Evolutionary conservation across 257 asterid species (phyloP), one percentile per base, ranked within the genome.

Genomic region (Nicotiana knightiana): DNA sequence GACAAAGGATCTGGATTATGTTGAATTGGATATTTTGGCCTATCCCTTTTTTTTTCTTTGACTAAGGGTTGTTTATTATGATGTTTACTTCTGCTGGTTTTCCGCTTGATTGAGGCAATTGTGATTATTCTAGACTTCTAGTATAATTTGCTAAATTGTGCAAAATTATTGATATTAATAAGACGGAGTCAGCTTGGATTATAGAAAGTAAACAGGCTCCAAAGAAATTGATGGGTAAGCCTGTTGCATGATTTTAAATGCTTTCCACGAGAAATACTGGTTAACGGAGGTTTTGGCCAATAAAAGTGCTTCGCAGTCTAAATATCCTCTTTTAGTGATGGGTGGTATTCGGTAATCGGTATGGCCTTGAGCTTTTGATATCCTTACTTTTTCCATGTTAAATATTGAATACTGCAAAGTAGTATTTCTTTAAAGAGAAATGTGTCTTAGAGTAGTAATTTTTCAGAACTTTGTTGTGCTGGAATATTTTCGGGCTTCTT

Each of bases 161-260:
- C 59, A 43, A 71, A 71, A 43, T n/a, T 21, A 43, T 43, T 46
- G 59, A 6, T 71, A 71, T 6, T 21, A 71, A 8, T 71, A 71
- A 68, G 21, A 71, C 59, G 2, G 21, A 46, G 35, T 71, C 78
- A 46, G 26, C 78, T 46, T 43, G 78, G 37, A 46, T 3, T 71
- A 7, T 43, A 71, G 78, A 46, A 21, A 58, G 78, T 71, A 46
- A 70, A 71, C 48, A 46, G 78, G 78, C 59, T 71, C 78, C 24
- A 71, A 71, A 46, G 78, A 63, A 46, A 71, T 71, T 71, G 59
- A 71, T 71, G 59, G 78, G 37, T 71, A 46, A 12, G 37, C 48
- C 78, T 71, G 48, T 71, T 58, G 24, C 21, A 71, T 37, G 9
- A 67, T 67, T 67, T 18, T 18, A 21, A 71, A 43, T 9, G 48